These are phyloP conservation scores for Vaucheria bursata DNA, from an alignment of 352 stramenopile genomes.

Conservation along the genomic window DNA sequence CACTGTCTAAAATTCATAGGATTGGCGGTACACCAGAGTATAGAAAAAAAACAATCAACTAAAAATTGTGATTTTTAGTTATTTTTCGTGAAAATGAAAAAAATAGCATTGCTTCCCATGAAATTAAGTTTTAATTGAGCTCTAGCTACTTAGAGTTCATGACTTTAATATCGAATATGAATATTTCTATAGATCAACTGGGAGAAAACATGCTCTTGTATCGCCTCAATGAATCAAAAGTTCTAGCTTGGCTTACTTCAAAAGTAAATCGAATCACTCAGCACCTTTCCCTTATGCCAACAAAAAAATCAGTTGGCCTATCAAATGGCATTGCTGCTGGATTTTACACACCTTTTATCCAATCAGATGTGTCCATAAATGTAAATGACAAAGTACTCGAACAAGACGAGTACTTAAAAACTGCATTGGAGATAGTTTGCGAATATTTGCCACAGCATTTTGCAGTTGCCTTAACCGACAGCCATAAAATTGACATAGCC, in stretches of 20 bases:
- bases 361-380: not conserved
- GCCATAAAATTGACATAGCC: conserved; percentile 15
- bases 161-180: no score
- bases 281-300: conserved; percentile 1
- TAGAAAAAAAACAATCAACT: no score
- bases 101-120: no score
- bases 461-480: conserved; percentile 21
- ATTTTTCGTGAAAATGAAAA: no score
- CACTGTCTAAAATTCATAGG: no score
- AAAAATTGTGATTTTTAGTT: conserved; percentile 1
- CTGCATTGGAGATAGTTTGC: conserved; percentile 42
- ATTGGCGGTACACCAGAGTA: no score
- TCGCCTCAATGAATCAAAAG: conserved; percentile 38
- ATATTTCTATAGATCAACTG: conserved; percentile 43
- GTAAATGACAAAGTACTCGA: not conserved
- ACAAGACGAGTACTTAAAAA: no score
- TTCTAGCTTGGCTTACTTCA: conserved; percentile 25
- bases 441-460: conserved; percentile 39
- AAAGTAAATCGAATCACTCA: conserved; percentile 32
- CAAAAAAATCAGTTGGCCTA: not conserved
- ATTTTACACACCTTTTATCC: conserved; percentile 8
- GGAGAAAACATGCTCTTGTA: conserved; percentile 39
- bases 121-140: no score
- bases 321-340: conserved; percentile 16
- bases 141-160: no score